Conservation (phyloP, 192 early-diverging fungal genomes). For the Mortierella antarctica region DNA sequence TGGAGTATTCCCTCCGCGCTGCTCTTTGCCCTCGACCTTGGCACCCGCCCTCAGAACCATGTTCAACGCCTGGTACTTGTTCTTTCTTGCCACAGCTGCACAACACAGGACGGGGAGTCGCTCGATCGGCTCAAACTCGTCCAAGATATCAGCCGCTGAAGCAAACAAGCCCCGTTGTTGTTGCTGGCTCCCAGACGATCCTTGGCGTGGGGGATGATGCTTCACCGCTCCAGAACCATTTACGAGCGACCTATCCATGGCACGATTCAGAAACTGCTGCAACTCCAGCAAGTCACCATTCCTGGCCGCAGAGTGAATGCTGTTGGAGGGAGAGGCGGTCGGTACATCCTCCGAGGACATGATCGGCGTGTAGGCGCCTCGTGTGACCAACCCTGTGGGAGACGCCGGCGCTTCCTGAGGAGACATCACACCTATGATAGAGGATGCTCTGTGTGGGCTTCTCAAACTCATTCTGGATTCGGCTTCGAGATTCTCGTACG, state of each 20-base stretch:
- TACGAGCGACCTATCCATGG: constrained; percentile 8
- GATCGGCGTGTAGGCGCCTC: constrained; percentile 33
- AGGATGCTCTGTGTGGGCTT: too few relatives aligned
- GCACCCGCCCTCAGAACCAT: constrained; percentile 45
- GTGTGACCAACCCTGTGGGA: constrained; percentile 5
- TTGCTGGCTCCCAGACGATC: not conserved
- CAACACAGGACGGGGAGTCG: constrained; percentile 42
- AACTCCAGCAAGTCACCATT: constrained; percentile 38
- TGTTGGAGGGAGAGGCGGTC: constrained; percentile 9
- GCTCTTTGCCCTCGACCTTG: constrained; percentile 38
- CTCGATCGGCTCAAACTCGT: constrained; percentile 36
- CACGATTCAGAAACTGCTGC: constrained; percentile 26
- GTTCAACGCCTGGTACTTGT: constrained; percentile 47
- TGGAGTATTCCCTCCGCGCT: constrained; percentile 38
- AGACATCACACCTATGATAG: constrained; percentile 1
- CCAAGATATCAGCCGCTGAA: constrained; percentile 10
- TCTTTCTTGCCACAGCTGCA: constrained; percentile 45
- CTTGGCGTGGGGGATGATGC: too few relatives aligned
- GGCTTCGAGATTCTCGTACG: constrained; percentile 4
- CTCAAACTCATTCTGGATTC: too few relatives aligned
- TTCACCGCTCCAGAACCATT: not conserved
- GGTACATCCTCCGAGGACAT: constrained; percentile 38
- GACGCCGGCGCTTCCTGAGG: constrained; percentile 20
- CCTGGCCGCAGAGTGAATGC: constrained; percentile 32
- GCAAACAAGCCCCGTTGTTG: not conserved